Evolutionary conservation across 2,329 filamentous ascomycete species (phyloP).

Genomic region (Diaporthe vexans): DNA sequence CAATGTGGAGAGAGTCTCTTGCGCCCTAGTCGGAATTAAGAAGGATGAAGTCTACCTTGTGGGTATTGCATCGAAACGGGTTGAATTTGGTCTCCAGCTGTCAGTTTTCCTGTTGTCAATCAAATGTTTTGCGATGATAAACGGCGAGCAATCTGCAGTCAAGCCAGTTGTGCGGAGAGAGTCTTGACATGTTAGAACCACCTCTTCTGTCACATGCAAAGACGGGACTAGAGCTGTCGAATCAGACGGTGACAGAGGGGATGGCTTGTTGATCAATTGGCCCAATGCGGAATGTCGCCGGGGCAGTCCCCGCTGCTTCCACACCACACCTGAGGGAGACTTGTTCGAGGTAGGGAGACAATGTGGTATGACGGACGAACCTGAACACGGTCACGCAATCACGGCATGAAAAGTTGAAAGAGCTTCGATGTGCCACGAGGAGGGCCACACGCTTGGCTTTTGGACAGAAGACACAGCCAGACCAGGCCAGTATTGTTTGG

Average conservation of each 20-base stretch:
- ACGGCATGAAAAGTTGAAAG: constrained; percentile 11
- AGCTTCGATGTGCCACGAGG: neutral
- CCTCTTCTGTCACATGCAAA: no score
- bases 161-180: no score
- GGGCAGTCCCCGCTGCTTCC: constrained; percentile 7
- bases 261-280: constrained; percentile 11
- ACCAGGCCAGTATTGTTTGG: neutral
- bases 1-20: neutral
- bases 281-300: neutral
- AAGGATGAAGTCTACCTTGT: neutral
- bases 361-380: constrained; percentile 11
- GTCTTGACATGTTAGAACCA: no score
- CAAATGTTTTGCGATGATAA: no score
- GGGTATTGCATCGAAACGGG: no score
- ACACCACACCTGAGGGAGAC: neutral
- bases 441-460: neutral
- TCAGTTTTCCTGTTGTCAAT: no score
- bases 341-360: neutral
- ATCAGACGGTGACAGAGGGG: no score
- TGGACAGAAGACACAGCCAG: neutral
- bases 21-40: neutral
- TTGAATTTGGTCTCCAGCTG: no score
- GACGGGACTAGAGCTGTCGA: no score
- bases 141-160: no score
- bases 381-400: constrained; percentile 22